These are phyloP conservation scores for Rubroshorea leprosula DNA, from an alignment of 345 rosid genomes.

Conservation along the genomic window DNA sequence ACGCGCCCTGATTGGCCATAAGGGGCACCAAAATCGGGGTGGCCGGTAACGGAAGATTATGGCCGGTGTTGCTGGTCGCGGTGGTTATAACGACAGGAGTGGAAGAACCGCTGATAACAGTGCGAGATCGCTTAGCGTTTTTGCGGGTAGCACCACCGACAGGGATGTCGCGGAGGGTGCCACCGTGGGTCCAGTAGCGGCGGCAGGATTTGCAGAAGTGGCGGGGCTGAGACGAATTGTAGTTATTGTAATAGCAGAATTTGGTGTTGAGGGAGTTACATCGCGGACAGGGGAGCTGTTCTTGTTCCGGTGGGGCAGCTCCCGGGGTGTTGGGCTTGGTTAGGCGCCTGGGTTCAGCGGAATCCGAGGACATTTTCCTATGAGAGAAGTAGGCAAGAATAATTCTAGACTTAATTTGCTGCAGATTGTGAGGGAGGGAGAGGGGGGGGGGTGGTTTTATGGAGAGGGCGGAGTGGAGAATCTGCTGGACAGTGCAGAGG, in stretches of 20 bases:
- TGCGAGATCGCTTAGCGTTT: constrained; percentile 78
- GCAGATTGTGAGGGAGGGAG: background rate
- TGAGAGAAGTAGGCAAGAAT: background rate
- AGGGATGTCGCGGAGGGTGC: constrained; percentile 92
- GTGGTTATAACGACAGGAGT: constrained; percentile 18
- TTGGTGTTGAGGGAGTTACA: constrained; percentile 87
- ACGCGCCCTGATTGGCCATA: constrained; percentile 22
- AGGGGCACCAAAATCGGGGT: constrained; percentile 54
- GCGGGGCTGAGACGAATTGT: constrained; percentile 97
- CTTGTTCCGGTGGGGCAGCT: constrained; percentile 55
- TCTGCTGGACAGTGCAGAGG: constrained; percentile 17
- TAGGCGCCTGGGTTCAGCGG: constrained; percentile 30
- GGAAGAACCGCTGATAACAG: constrained; percentile 6
- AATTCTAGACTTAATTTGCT: background rate
- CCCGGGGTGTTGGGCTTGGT: constrained; percentile 27
- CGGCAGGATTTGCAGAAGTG: constrained; percentile 97
- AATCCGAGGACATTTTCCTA: constrained; percentile 47
- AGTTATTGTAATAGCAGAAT: constrained; percentile 96
- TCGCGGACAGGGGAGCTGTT: constrained; percentile 91
- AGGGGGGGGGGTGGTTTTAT: constrained; percentile 15
- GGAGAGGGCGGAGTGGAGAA: constrained; percentile 26
- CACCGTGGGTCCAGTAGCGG: constrained; percentile 97
- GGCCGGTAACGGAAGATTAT: constrained; percentile 34
- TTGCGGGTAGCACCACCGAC: constrained; percentile 89
- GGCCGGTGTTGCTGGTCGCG: constrained; percentile 11